These are phyloP conservation scores for Pyronema domesticum DNA, from an alignment of 495 filamentous ascomycete species.

Conservation along the genomic window DNA sequence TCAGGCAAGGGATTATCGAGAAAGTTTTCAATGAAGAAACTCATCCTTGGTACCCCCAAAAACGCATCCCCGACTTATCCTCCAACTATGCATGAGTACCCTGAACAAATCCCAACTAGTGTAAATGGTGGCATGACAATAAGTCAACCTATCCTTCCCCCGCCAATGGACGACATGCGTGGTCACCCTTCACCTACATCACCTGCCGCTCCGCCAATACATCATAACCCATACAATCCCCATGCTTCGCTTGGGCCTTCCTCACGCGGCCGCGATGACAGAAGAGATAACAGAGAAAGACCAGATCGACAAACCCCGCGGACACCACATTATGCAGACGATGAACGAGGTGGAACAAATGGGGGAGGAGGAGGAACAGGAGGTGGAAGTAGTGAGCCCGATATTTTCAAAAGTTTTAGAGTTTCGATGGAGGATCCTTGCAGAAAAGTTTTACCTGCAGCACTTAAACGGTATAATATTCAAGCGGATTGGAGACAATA, in stretches of 20 bases:
- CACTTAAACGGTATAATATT: slow-evolving; percentile 95
- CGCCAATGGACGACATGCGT: slow-evolving; percentile 21
- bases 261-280: not conserved
- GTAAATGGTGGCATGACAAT: not conserved
- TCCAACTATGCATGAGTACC: slow-evolving; percentile 26
- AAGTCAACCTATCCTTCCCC: not conserved
- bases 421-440: slow-evolving; percentile 96
- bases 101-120: not conserved
- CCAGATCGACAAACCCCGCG: slow-evolving; percentile 4
- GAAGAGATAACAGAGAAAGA: not conserved
- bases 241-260: slow-evolving; percentile 1
- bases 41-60: slow-evolving; percentile 73
- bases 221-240: not conserved
- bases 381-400: slow-evolving; percentile 22
- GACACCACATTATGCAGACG: slow-evolving; percentile 4
- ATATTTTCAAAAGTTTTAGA: slow-evolving; percentile 96
- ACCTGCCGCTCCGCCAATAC: slow-evolving; percentile 25
- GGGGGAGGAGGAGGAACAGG: not conserved
- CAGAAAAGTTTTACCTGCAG: slow-evolving; percentile 88
- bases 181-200: slow-evolving; percentile 28
- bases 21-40: slow-evolving; percentile 80
- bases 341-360: not conserved
- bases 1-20: slow-evolving; percentile 40
- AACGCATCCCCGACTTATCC: slow-evolving; percentile 57
- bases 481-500: slow-evolving; percentile 93